These are phyloP conservation scores for Kalmusia sp. DNA, from an alignment of 2,329 filamentous ascomycete genomes.

Conservation along the genomic window DNA sequence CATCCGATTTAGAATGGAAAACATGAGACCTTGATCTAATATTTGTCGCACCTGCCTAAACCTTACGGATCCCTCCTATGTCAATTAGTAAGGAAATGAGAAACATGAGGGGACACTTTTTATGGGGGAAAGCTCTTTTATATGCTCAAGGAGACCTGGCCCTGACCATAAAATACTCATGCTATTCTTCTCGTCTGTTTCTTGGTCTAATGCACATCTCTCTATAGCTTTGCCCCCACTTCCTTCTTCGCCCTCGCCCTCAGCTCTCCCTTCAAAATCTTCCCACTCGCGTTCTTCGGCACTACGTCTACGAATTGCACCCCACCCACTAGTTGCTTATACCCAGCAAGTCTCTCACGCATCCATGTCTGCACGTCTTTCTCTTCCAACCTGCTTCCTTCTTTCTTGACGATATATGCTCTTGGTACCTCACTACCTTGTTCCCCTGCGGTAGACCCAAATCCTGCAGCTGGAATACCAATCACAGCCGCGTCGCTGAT, in stretches of 20 bases:
- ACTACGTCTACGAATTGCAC: conserved; percentile 38
- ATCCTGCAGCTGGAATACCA: conserved; percentile 48
- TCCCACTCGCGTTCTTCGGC: conserved; percentile 42
- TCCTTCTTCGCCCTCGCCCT: conserved; percentile 33
- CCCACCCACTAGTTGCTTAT: conserved; percentile 46
- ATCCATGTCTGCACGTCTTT: conserved; percentile 38
- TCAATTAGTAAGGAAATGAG: too few species aligned
- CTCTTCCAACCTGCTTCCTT: conserved; percentile 20
- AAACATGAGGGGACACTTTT: too few species aligned
- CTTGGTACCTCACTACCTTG: conserved; percentile 51
- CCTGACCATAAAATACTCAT: too few species aligned
- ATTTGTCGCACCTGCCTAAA: too few species aligned
- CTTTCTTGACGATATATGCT: conserved; percentile 55
- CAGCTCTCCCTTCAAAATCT: conserved; percentile 41
- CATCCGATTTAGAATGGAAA: too few species aligned
- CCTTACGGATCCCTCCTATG: too few species aligned
- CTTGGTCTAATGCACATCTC: too few species aligned
- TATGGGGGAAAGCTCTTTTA: too few species aligned
- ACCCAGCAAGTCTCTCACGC: conserved; percentile 38
- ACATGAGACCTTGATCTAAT: too few species aligned
- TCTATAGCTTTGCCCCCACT: conserved; percentile 28
- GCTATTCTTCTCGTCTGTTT: too few species aligned
- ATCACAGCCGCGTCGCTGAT: conserved; percentile 46
- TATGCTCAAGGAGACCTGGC: too few species aligned
- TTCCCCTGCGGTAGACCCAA: conserved; percentile 37